Conservation (phyloP, 148 eudicot genomes). For the Bassia scoparia region DNA sequence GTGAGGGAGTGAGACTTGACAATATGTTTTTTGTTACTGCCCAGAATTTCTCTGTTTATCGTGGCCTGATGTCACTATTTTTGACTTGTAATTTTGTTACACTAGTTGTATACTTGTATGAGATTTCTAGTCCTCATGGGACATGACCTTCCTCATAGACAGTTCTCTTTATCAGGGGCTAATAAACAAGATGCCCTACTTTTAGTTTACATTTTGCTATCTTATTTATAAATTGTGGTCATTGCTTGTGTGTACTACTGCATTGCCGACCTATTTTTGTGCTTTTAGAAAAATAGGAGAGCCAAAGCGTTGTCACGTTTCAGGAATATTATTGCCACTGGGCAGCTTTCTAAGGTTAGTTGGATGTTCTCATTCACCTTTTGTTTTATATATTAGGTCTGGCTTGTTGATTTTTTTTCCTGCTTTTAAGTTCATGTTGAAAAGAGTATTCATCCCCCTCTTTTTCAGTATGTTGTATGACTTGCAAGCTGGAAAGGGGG, state of each 20-base stretch:
- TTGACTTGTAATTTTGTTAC: not conserved
- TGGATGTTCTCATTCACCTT: not conserved
- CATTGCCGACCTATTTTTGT: conserved; percentile 5
- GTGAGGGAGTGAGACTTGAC: too few relatives aligned
- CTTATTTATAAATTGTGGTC: not conserved
- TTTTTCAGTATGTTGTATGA: conserved; percentile 69
- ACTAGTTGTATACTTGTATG: too few relatives aligned
- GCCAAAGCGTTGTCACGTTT: conserved; percentile 79
- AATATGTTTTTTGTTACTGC: not conserved
- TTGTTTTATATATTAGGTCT: not conserved
- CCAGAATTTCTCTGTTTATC: not conserved
- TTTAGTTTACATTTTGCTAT: not conserved
- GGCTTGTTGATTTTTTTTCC: conserved; percentile 14
- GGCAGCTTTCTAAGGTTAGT: conserved; percentile 60
- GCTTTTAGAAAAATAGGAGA: conserved; percentile 68
- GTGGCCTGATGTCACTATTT: not conserved
- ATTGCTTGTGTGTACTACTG: not conserved
- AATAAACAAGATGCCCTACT: not conserved
- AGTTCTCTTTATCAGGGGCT: not conserved
- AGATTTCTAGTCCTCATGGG: not conserved
- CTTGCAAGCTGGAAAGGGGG: conserved; percentile 60
- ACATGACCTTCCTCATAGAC: not conserved
- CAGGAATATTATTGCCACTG: conserved; percentile 37
- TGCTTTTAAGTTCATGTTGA: conserved; percentile 46
- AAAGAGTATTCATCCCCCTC: conserved; percentile 72